Evolutionary conservation across 2,329 filamentous ascomycete genomes (phyloP).

Genomic region (Cladophialophora chaetospira): DNA sequence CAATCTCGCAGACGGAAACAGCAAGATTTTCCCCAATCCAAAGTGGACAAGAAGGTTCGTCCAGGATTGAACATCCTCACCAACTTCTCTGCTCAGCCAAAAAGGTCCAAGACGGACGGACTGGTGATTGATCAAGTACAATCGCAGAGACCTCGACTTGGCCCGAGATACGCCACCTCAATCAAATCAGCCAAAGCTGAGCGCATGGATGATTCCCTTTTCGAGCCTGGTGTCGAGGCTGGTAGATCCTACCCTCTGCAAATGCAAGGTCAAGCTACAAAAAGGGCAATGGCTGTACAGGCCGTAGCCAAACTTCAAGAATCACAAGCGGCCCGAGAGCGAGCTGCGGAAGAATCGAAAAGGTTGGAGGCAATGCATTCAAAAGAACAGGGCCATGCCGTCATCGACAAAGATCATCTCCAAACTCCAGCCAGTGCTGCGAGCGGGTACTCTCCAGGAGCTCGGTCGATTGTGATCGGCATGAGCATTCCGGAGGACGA

Average conservation of each 20-base stretch:
- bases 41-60: conserved; percentile 34
- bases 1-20: conserved; percentile 1
- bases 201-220: conserved; percentile 15
- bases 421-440: not conserved
- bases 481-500: conserved; percentile 44
- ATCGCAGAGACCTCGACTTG: conserved; percentile 26
- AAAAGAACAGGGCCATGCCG: not conserved
- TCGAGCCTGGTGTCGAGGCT: not conserved
- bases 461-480: conserved; percentile 50
- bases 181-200: conserved; percentile 30
- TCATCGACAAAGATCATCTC: not conserved
- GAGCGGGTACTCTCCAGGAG: conserved; percentile 44
- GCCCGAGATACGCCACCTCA: conserved; percentile 23
- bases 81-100: conserved; percentile 38
- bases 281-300: conserved; percentile 12
- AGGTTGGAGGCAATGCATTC: not conserved
- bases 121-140: conserved; percentile 28
- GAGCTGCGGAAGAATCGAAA: not conserved
- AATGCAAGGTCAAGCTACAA: not conserved
- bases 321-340: conserved; percentile 17
- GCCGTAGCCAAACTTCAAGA: conserved; percentile 15
- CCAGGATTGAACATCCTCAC: conserved; percentile 48
- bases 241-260: not conserved
- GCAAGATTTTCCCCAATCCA: not conserved
- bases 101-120: conserved; percentile 20